phyloP scores from a whole-genome alignment of 345 rosid species.

The Anacardium occidentale region DNA sequence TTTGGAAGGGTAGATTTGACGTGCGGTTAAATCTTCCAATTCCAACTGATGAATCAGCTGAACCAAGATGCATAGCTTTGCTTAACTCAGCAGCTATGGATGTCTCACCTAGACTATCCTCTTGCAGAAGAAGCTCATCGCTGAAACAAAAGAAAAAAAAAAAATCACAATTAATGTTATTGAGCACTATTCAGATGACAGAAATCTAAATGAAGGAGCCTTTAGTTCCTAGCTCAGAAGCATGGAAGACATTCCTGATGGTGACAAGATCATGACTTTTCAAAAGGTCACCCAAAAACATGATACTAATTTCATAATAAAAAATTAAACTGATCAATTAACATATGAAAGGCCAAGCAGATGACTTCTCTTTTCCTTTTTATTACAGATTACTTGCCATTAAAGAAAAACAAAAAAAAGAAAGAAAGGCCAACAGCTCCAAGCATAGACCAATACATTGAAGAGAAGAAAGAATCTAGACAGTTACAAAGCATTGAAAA shows the following conservation, averaged over 20 bases:
- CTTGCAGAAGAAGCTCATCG: conserved; percentile 86
- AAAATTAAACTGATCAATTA: neutral
- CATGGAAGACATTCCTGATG: neutral
- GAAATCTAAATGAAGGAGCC: neutral
- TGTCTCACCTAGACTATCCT: conserved; percentile 64
- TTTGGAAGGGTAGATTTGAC: conserved; percentile 49
- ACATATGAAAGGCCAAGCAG: no score
- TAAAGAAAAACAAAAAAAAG: no score
- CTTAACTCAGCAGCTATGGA: conserved; percentile 56
- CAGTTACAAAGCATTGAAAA: neutral
- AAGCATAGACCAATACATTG: neutral
- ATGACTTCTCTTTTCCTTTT: no score
- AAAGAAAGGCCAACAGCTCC: neutral
- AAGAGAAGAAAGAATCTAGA: neutral
- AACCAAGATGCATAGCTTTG: conserved; percentile 66
- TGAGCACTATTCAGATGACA: neutral
- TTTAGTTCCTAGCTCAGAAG: neutral
- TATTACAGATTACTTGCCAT: no score
- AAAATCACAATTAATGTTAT: conserved; percentile 10
- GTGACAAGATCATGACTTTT: no score
- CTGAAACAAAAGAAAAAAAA: conserved; percentile 36
- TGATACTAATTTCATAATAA: no score
- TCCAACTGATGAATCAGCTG: conserved; percentile 52
- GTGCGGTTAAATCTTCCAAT: conserved; percentile 49
- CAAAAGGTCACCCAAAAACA: no score